These are phyloP conservation scores for Xylaria sp. DNA, from an alignment of 2,329 filamentous ascomycete species.

Conservation along the genomic window DNA sequence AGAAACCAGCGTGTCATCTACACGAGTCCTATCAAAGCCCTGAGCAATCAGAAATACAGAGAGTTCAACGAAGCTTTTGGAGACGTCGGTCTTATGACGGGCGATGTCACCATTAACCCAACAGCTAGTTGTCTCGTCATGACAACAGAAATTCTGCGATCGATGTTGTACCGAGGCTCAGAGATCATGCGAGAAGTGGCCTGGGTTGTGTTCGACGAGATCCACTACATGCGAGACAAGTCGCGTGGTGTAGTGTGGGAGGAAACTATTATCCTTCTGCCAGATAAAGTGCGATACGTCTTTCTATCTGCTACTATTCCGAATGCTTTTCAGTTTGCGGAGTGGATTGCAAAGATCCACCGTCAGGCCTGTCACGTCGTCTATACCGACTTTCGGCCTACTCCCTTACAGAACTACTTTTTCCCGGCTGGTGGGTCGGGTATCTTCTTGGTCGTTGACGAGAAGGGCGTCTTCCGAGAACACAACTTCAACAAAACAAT, in stretches of 20 bases:
- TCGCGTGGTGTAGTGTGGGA: slow-evolving; percentile 97
- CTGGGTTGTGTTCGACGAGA: slow-evolving; percentile 98
- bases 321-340: slow-evolving; percentile 98
- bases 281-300: slow-evolving; percentile 98
- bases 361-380: slow-evolving; percentile 98
- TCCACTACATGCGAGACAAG: slow-evolving; percentile 98
- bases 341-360: slow-evolving; percentile 99
- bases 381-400: slow-evolving; percentile 98
- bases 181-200: slow-evolving; percentile 99
- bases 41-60: slow-evolving; percentile 98
- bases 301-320: slow-evolving; percentile 98
- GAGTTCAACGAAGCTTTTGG: slow-evolving; percentile 97
- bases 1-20: slow-evolving; percentile 99
- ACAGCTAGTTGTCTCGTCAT: slow-evolving; percentile 98
- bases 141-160: slow-evolving; percentile 99
- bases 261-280: slow-evolving; percentile 96
- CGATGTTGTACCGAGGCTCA: slow-evolving; percentile 97
- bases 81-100: slow-evolving; percentile 97
- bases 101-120: slow-evolving; percentile 98
- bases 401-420: slow-evolving; percentile 96
- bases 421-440: slow-evolving; percentile 93
- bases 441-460: slow-evolving; percentile 93
- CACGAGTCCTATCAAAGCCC: slow-evolving; percentile 97
- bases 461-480: slow-evolving; percentile 95
- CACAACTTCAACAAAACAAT: slow-evolving; percentile 98